Conservation (phyloP, 306 rosid genomes). For the Citrullus amarus region DNA sequence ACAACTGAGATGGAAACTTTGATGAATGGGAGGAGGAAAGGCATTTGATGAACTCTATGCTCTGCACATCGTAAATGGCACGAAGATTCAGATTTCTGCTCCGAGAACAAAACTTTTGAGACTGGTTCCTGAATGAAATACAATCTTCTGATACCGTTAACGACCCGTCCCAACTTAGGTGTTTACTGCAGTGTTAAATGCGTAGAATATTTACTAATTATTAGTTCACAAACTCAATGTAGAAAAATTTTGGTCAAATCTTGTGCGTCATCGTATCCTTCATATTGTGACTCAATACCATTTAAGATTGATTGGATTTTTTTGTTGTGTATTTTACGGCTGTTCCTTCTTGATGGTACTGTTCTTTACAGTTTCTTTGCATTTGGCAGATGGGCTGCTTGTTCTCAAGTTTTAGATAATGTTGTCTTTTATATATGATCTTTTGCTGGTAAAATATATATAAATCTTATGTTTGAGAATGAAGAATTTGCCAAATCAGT, state of each 20-base stretch:
- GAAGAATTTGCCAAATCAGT: neutral
- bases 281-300: neutral
- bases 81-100: neutral
- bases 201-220: neutral
- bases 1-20: neutral
- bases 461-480: no score
- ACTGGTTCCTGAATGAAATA: neutral
- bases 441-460: neutral
- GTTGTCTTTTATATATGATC: neutral
- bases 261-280: neutral
- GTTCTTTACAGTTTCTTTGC: neutral
- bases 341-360: neutral
- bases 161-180: neutral
- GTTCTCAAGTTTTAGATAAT: neutral
- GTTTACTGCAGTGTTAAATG: neutral
- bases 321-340: neutral
- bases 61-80: neutral
- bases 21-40: neutral
- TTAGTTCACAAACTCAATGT: neutral
- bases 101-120: neutral
- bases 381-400: conserved; percentile 5
- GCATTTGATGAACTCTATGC: neutral
- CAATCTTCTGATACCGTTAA: neutral
- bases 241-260: neutral
- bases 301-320: neutral